Base-by-base conservation (phyloP, 805 yeast genomes). In the Lachancea dasiensis region DNA sequence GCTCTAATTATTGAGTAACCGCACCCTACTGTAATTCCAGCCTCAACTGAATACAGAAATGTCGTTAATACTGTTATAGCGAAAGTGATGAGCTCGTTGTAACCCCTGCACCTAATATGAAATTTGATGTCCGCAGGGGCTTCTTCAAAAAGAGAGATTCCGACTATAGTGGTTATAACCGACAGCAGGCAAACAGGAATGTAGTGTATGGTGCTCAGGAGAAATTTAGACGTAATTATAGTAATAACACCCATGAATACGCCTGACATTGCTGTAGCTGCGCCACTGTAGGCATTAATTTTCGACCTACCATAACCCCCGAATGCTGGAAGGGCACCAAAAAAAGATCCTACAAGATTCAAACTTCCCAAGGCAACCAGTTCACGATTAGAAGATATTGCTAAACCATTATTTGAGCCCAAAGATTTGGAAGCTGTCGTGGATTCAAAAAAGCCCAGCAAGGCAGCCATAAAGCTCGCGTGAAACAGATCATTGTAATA, bases 271-370 rank as follows among this genome's bases (percentile, higher is more conserved):
- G 89, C 89, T 0, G 95, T 84, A 46, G 75, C 76, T 0, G 94
- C 97, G 4, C 96, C 96, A 10, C 87, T 77, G 36, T 86, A 65
- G 1, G 89, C 82, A 63, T 90, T 90, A 41, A 90, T 79, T 52
- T 84, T 87, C 13, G 95, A 82, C 51, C 97, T 72, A 2, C 96
- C 97, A 54, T 89, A 90, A 0, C 97, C 97, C 7, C 97, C 98
- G 68, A 89, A 89, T 0, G 95, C 77, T 0, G 98, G 97, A 11
- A 90, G 64, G 0, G 87, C 82, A 29, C 85, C 82, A 38, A 77
- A 57, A 6, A 50, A 15, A 3, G 86, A 72, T 0, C 79, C 79
- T 0, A 72, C 61, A 2, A 86, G 43, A 49, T 89, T 90, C 39
- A 82, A 76, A 10, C 73, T 61, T 1, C 98, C 97, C 21, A 90